A percentile compares a stretch with the other conserved stretches of the same genome.
These are phyloP conservation scores for Stagonosporopsis vannaccii DNA, from an alignment of 2,329 filamentous ascomycete species.

Conservation along the genomic window DNA sequence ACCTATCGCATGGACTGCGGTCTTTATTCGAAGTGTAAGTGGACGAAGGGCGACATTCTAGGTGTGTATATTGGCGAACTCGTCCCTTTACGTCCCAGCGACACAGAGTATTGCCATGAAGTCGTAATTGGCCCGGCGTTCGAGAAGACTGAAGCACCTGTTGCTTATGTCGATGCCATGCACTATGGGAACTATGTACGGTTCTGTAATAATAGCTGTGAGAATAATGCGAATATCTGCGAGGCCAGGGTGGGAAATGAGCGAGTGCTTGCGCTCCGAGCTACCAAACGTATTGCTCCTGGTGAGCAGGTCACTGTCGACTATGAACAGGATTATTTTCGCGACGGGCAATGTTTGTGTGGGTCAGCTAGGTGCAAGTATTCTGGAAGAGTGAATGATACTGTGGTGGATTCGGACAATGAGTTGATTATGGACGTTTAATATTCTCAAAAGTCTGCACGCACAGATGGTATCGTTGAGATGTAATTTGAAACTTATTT, in stretches of 20 bases:
- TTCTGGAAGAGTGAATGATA: background rate
- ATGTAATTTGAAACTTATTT: too few species aligned
- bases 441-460: background rate
- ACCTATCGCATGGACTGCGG: background rate
- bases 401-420: background rate
- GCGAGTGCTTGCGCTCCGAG: background rate
- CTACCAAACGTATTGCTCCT: background rate
- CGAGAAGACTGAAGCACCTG: background rate
- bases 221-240: constrained; percentile 10
- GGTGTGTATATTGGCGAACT: constrained; percentile 19
- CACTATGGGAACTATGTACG: constrained; percentile 10
- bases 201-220: constrained; percentile 22
- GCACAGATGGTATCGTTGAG: too few species aligned
- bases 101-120: constrained; percentile 16
- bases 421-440: background rate
- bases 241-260: constrained; percentile 10
- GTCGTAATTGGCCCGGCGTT: constrained; percentile 14
- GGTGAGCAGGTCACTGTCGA: background rate
- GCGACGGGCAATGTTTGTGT: constrained; percentile 5
- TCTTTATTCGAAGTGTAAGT: background rate
- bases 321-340: background rate
- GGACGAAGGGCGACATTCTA: background rate
- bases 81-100: background rate
- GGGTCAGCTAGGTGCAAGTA: constrained; percentile 8
- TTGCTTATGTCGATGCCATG: constrained; percentile 15